Evolutionary conservation across 75 land plant genomes (phyloP).

Genomic region (Pseudotsuga menziesii): DNA sequence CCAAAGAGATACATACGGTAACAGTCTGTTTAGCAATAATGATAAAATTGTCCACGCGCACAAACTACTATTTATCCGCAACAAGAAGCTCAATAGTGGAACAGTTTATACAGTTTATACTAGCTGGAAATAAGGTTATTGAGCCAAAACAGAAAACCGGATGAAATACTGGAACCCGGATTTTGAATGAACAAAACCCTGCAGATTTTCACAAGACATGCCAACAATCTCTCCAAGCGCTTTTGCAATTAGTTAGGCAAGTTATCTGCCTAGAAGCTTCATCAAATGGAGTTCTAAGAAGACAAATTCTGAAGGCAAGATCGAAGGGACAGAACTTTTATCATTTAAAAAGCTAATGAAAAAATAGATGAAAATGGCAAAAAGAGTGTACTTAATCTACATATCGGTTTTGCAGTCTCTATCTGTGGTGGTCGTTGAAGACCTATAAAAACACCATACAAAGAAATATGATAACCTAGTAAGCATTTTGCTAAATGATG

Average conservation of each 20-base stretch:
- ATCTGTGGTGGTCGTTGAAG: background rate
- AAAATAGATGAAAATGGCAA: background rate
- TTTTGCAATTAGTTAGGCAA: background rate
- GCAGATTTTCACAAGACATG: background rate
- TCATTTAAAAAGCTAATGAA: background rate
- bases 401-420: no score
- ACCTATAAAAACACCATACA: background rate
- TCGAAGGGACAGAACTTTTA: background rate
- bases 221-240: background rate
- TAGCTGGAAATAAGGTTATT: background rate
- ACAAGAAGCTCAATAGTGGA: background rate
- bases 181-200: background rate
- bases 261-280: background rate
- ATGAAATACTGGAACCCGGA: background rate
- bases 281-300: background rate
- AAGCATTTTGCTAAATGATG: background rate
- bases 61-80: background rate
- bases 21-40: no score
- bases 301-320: background rate
- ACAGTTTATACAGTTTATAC: constrained; percentile 1
- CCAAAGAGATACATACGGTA: no score
- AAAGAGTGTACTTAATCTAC: no score
- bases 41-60: background rate
- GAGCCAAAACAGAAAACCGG: background rate
- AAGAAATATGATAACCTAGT: background rate